Evolutionary conservation across 345 rosid species (phyloP).

Genomic region (Rhizophora mangle): DNA sequence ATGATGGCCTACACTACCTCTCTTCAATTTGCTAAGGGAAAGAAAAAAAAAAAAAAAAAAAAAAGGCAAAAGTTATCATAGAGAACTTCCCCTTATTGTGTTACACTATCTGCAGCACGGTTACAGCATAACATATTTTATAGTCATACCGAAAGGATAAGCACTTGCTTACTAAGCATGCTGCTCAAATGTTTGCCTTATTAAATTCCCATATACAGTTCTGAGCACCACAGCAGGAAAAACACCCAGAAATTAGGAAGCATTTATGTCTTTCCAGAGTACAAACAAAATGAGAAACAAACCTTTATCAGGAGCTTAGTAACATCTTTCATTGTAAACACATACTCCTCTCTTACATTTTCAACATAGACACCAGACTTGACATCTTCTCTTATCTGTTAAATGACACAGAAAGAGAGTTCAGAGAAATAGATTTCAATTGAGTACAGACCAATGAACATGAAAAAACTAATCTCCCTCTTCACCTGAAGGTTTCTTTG

Average conservation of each 20-base stretch:
- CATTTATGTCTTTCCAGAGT: conserved; percentile 9
- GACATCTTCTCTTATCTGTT: conserved; percentile 95
- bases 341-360: conserved; percentile 76
- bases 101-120: background rate
- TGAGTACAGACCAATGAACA: conserved; percentile 2
- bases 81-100: too few species aligned
- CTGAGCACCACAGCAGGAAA: background rate
- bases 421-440: conserved; percentile 12
- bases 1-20: too few species aligned
- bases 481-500: conserved; percentile 82
- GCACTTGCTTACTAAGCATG: background rate
- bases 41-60: too few species aligned
- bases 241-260: conserved; percentile 2
- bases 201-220: background rate
- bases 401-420: conserved; percentile 14
- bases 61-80: too few species aligned
- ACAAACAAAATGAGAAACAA: conserved; percentile 21
- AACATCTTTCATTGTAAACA: conserved; percentile 76
- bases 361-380: conserved; percentile 94
- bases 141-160: background rate
- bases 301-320: conserved; percentile 79
- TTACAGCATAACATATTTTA: background rate
- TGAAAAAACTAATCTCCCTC: conserved; percentile 14
- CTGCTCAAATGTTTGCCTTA: background rate
- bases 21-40: too few species aligned